Conservation (phyloP, 345 rosid species). For the rapeseed (Brassica napus) region Da-Ae NC_063443.1:18117501-18118000, state of each 20-base stretch:
- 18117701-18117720: conserved; percentile 87
- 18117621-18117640: conserved; percentile 2
- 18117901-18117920: conserved; percentile 38
- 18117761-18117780: conserved; percentile 93
- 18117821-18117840: background rate
- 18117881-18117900: conserved; percentile 43
- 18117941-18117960: conserved; percentile 27
- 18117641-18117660: background rate
- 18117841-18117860: background rate
- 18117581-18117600: conserved; percentile 16
- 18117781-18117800: conserved; percentile 14
- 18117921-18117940: conserved; percentile 62
- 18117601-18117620: conserved; percentile 19
- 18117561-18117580: conserved; percentile 5
- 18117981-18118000: conserved; percentile 45
- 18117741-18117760: conserved; percentile 79
- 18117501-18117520: conserved; percentile 24
- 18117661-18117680: background rate
- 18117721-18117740: conserved; percentile 63
- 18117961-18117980: conserved; percentile 15
- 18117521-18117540: conserved; percentile 9
- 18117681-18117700: conserved; percentile 20
- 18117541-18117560: conserved; percentile 23
- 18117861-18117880: background rate
- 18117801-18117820: background rate